These are phyloP conservation scores for Suillus lakei DNA, from an alignment of 768 basidiomycete genomes.

Conservation along the genomic window DNA sequence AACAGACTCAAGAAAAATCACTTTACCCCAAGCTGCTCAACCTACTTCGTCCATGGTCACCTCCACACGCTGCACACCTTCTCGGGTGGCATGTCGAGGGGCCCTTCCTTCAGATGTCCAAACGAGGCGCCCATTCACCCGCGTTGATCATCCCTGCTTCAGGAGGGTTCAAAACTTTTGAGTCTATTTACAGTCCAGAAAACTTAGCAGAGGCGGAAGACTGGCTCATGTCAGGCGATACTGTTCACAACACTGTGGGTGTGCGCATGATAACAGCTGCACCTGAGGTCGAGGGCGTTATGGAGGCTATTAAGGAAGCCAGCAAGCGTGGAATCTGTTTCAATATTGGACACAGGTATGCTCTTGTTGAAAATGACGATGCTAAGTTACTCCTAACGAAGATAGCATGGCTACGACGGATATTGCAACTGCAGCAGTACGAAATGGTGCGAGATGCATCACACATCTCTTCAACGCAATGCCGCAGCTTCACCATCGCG, in stretches of 20 bases:
- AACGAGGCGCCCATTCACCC: conserved; percentile 83
- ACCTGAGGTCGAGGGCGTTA: conserved; percentile 85
- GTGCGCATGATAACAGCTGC: conserved; percentile 86
- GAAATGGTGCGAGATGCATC: conserved; percentile 79
- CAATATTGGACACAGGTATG: conserved; percentile 89
- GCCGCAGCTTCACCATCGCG: conserved; percentile 88
- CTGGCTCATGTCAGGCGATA: conserved; percentile 59
- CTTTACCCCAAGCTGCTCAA: conserved; percentile 73
- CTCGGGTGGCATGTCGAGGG: conserved; percentile 94
- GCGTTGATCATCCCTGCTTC: conserved; percentile 65
- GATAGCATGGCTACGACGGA: conserved; percentile 74
- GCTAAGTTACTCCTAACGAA: neutral
- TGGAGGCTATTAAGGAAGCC: conserved; percentile 66
- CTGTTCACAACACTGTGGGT: conserved; percentile 42
- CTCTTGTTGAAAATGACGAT: neutral
- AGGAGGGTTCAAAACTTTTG: conserved; percentile 69
- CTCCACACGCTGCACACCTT: conserved; percentile 66
- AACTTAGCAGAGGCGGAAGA: conserved; percentile 68
- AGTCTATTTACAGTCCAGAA: conserved; percentile 71
- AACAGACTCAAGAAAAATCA: conserved; percentile 77
- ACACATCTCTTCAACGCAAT: conserved; percentile 95
- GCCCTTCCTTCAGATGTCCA: conserved; percentile 82
- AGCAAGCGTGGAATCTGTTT: conserved; percentile 70
- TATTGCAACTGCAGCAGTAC: conserved; percentile 71
- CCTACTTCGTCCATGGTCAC: conserved; percentile 70